phyloP scores from a whole-genome alignment of 1,284 basidiomycete species.

The Moesziomyces antarcticus region DNA sequence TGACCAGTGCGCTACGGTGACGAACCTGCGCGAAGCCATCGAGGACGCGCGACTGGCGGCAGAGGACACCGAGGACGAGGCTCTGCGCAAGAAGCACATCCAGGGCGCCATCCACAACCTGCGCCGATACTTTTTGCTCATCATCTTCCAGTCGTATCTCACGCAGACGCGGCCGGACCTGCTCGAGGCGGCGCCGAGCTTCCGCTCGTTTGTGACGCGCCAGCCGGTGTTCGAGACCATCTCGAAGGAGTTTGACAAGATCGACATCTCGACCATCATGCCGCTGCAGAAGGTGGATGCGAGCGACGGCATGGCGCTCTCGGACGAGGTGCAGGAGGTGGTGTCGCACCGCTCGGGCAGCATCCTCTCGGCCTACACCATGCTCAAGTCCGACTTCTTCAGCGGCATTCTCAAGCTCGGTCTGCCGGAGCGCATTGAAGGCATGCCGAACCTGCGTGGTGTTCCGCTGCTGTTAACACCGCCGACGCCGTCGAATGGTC shows the following conservation, averaged over 20 bases:
- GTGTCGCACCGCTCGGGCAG: slow-evolving; percentile 86
- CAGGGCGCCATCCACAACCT: slow-evolving; percentile 54
- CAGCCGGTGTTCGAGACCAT: slow-evolving; percentile 89
- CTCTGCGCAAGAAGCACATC: slow-evolving; percentile 75
- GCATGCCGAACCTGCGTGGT: slow-evolving; percentile 65
- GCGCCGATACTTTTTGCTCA: slow-evolving; percentile 81
- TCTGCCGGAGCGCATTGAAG: slow-evolving; percentile 61
- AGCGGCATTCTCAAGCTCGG: slow-evolving; percentile 62
- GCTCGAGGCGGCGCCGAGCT: slow-evolving; percentile 52
- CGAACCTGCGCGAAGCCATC: slow-evolving; percentile 87
- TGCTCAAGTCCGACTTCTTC: slow-evolving; percentile 98
- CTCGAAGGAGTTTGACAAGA: slow-evolving; percentile 86
- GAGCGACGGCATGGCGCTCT: slow-evolving; percentile 78
- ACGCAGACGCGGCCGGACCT: slow-evolving; percentile 82
- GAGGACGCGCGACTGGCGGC: slow-evolving; percentile 81
- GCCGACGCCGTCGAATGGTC: slow-evolving; percentile 8
- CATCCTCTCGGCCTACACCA: slow-evolving; percentile 90
- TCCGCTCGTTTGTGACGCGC: slow-evolving; percentile 59
- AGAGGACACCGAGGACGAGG: slow-evolving; percentile 81
- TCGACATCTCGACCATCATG: slow-evolving; percentile 82
- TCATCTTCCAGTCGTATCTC: slow-evolving; percentile 94
- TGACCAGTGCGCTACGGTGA: slow-evolving; percentile 81
- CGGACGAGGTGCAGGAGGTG: slow-evolving; percentile 67
- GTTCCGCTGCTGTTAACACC: slow-evolving; percentile 55
- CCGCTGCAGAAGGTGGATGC: slow-evolving; percentile 76